Conservation (phyloP, 164 flowering plant species). For the Protea cynaroides region DNA sequence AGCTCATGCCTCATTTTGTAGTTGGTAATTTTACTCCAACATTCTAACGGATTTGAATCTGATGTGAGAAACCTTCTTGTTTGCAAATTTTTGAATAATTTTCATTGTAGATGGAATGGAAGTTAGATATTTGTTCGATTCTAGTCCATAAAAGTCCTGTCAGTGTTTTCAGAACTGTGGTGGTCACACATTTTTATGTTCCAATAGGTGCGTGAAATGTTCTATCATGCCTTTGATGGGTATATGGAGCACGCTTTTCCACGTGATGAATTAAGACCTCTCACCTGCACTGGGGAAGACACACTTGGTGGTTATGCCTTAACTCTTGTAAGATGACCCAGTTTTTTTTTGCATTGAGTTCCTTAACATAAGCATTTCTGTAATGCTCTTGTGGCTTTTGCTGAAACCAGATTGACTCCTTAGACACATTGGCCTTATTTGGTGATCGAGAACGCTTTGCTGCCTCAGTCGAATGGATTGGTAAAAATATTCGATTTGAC, state of each 20-base stretch:
- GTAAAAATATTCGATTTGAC: slow-evolving; percentile 87
- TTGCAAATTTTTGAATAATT: not conserved
- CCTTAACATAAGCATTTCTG: not conserved
- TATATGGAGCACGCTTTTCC: slow-evolving; percentile 97
- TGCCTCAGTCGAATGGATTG: slow-evolving; percentile 90
- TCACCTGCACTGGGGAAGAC: slow-evolving; percentile 87
- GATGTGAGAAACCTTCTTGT: not conserved
- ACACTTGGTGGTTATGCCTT: slow-evolving; percentile 94
- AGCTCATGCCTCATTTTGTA: too few relatives aligned
- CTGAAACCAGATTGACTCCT: slow-evolving; percentile 71
- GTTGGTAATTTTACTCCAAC: too few relatives aligned
- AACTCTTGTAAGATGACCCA: slow-evolving; percentile 58
- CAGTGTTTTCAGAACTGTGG: not conserved
- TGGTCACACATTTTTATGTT: slow-evolving; percentile 2
- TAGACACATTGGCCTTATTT: slow-evolving; percentile 81
- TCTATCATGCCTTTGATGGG: slow-evolving; percentile 92
- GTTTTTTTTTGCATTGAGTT: not conserved
- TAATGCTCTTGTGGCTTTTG: slow-evolving; percentile 2
- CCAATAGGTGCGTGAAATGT: slow-evolving; percentile 82
- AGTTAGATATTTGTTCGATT: not conserved
- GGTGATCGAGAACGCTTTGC: slow-evolving; percentile 78
- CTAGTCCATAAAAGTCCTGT: not conserved
- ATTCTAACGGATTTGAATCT: too few relatives aligned
- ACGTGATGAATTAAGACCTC: slow-evolving; percentile 79
- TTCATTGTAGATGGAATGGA: not conserved